phyloP scores from a whole-genome alignment of 352 stramenopile species.

The Pythium pyrilobum region DNA sequence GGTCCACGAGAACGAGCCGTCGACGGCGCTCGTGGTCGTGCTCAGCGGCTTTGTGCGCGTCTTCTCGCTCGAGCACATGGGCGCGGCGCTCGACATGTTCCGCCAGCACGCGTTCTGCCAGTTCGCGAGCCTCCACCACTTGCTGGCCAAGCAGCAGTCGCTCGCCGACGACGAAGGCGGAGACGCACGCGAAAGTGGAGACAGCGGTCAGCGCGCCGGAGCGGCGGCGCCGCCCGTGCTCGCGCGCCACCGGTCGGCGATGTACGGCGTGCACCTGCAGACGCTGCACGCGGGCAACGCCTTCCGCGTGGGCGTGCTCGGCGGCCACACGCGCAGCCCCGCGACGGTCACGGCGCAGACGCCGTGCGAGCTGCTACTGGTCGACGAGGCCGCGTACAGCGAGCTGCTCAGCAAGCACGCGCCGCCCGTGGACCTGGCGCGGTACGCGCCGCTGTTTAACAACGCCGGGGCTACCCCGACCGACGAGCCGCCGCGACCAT shows the following conservation, averaged over 20 bases:
- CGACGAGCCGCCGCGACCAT: no score
- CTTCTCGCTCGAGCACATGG: conserved; percentile 61
- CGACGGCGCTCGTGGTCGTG: conserved; percentile 33
- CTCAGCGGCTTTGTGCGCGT: conserved; percentile 48
- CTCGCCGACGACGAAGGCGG: conserved; percentile 10
- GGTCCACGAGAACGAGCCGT: conserved; percentile 39
- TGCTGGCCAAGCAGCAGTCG: conserved; percentile 15
- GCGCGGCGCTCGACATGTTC: conserved; percentile 54
- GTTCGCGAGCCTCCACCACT: conserved; percentile 25
- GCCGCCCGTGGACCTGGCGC: conserved; percentile 27
- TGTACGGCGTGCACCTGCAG: conserved; percentile 54
- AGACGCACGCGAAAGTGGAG: not conserved
- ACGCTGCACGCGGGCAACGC: conserved; percentile 43
- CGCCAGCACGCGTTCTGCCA: conserved; percentile 52
- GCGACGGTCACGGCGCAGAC: conserved; percentile 51
- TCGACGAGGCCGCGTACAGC: conserved; percentile 41
- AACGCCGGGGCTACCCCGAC: no score
- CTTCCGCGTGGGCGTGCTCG: conserved; percentile 50
- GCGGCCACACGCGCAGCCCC: conserved; percentile 31
- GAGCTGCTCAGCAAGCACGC: conserved; percentile 31
- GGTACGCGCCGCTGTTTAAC: conserved; percentile 1
- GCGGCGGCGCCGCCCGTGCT: not conserved
- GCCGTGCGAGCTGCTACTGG: conserved; percentile 40
- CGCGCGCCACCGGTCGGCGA: conserved; percentile 28
- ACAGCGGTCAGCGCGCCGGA: not conserved